Conservation (phyloP, 2,329 filamentous ascomycete genomes). For the Colletotrichum navitas region DNA sequence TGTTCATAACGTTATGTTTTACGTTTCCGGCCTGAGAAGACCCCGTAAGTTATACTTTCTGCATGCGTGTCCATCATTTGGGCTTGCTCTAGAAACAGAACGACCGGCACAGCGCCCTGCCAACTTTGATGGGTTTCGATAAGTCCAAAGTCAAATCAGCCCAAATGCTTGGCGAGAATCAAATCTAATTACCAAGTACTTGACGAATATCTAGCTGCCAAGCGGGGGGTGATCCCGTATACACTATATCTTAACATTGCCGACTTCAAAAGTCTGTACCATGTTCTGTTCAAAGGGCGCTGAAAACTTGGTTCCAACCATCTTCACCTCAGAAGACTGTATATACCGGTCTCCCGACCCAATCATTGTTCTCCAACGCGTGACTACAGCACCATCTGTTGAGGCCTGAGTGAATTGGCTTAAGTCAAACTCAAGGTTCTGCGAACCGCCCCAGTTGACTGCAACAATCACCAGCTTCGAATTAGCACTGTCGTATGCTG, state of each 20-base stretch:
- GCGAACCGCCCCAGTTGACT: conserved; percentile 54
- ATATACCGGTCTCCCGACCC: conserved; percentile 52
- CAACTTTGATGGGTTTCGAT: too few species aligned
- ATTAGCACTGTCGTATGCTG: conserved; percentile 53
- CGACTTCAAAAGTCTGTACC: conserved; percentile 57
- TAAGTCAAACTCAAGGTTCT: conserved; percentile 56
- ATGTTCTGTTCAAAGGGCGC: conserved; percentile 50
- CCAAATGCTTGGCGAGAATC: too few species aligned
- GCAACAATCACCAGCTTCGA: conserved; percentile 55
- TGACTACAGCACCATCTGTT: conserved; percentile 49
- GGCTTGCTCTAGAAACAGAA: too few species aligned
- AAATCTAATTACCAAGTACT: too few species aligned
- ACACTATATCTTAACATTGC: conserved; percentile 44
- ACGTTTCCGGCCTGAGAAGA: too few species aligned
- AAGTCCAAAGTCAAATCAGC: too few species aligned
- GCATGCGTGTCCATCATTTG: background rate
- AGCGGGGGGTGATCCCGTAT: too few species aligned
- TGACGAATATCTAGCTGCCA: too few species aligned
- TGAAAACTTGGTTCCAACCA: conserved; percentile 53
- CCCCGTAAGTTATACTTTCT: too few species aligned
- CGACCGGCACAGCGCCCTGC: too few species aligned
- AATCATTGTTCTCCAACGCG: conserved; percentile 54
- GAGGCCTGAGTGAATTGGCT: conserved; percentile 50
- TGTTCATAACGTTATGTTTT: too few species aligned
- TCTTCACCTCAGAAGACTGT: conserved; percentile 47